Evolutionary conservation across 1,139 yeast species (phyloP).

Genomic region (Ashbya aceris): DNA sequence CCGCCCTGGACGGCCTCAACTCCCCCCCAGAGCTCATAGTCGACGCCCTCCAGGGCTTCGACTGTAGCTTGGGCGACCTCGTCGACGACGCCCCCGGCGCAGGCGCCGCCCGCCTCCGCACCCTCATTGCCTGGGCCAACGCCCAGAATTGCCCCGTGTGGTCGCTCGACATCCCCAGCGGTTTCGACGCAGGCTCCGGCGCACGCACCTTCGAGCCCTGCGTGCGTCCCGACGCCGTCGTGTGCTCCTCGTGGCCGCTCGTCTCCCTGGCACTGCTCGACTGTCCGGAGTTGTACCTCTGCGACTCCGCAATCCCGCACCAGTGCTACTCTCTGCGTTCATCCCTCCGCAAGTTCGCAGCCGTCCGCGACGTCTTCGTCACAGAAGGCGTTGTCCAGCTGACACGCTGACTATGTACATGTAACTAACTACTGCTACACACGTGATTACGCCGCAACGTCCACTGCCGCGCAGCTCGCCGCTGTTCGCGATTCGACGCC

Average conservation of each 20-base stretch:
- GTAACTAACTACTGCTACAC: not conserved
- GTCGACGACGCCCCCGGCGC: slow-evolving; percentile 36
- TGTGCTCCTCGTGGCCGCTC: slow-evolving; percentile 68
- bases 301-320: slow-evolving; percentile 68
- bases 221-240: slow-evolving; percentile 34
- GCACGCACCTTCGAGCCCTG: slow-evolving; percentile 30
- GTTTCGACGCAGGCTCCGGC: slow-evolving; percentile 81
- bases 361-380: slow-evolving; percentile 22
- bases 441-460: not conserved
- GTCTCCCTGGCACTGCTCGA: slow-evolving; percentile 45
- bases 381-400: slow-evolving; percentile 17
- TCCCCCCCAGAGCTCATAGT: slow-evolving; percentile 71
- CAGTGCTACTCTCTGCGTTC: slow-evolving; percentile 23
- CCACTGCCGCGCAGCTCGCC: not conserved
- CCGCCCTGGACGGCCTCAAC: slow-evolving; percentile 39
- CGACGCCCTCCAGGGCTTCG: slow-evolving; percentile 81
- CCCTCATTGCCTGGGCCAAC: slow-evolving; percentile 60
- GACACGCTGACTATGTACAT: not conserved
- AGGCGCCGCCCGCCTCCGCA: slow-evolving; percentile 14
- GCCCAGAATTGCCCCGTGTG: slow-evolving; percentile 40
- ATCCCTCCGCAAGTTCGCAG: slow-evolving; percentile 26
- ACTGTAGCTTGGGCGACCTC: slow-evolving; percentile 47
- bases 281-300: slow-evolving; percentile 34
- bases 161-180: slow-evolving; percentile 77
- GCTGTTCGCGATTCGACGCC: no score